These are phyloP conservation scores for Didymella keratinophila DNA, from an alignment of 2,329 filamentous ascomycete genomes.

Conservation along the genomic window DNA sequence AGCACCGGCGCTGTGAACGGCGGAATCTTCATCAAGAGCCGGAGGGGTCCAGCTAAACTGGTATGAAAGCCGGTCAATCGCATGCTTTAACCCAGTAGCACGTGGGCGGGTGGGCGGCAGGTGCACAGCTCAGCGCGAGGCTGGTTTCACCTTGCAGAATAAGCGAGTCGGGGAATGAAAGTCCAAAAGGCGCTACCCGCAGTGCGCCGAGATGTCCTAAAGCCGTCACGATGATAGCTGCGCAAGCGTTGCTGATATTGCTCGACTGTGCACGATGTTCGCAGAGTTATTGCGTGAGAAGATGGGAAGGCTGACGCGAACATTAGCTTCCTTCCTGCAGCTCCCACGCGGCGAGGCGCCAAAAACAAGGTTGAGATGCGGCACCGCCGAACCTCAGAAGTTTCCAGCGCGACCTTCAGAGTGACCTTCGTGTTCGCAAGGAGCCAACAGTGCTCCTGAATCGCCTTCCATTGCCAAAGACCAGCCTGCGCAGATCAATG, in stretches of 20 bases:
- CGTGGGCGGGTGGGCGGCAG: constrained; percentile 19
- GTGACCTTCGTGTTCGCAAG: not conserved
- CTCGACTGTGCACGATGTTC: constrained; percentile 1
- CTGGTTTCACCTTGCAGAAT: constrained; percentile 12
- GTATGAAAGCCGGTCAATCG: constrained; percentile 15
- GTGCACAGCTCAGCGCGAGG: constrained; percentile 16
- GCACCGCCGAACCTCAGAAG: constrained; percentile 6
- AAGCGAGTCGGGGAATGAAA: constrained; percentile 5
- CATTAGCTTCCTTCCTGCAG: constrained; percentile 12
- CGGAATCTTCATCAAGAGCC: constrained; percentile 2
- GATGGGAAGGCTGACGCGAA: constrained; percentile 6
- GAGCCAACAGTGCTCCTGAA: not conserved
- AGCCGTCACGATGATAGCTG: not conserved
- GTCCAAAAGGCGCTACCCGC: not conserved
- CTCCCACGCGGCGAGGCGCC: constrained; percentile 13
- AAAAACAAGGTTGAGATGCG: constrained; percentile 11
- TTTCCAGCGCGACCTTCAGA: constrained; percentile 2
- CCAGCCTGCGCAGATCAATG: not conserved
- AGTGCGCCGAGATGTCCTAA: not conserved
- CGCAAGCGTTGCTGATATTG: constrained; percentile 6
- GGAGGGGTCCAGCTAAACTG: constrained; percentile 7
- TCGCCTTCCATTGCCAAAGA: constrained; percentile 1
- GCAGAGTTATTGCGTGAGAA: not conserved
- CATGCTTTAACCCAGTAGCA: constrained; percentile 9
- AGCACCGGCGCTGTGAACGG: constrained; percentile 9